A percentile compares a stretch with the other conserved stretches of the same genome.
Evolutionary conservation across 1,284 basidiomycete species (phyloP).

Genomic region (Anthracocystis panici-leucophaei): DNA sequence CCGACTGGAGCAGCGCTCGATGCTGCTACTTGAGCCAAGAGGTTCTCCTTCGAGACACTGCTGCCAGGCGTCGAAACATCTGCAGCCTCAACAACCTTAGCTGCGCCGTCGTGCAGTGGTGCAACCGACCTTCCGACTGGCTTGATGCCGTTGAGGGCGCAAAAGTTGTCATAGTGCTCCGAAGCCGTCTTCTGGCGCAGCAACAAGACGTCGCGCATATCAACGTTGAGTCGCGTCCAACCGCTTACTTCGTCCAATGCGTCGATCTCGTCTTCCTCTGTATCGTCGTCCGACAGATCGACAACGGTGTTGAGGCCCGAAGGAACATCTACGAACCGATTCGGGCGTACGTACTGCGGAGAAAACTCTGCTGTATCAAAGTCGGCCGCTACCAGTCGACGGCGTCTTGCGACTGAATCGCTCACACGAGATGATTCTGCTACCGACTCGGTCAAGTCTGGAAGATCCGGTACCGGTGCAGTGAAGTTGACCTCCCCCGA

Average conservation of each 20-base stretch:
- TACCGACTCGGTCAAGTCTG: constrained; percentile 9
- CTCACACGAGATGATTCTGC: neutral
- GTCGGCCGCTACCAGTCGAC: constrained; percentile 32
- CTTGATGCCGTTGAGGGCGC: constrained; percentile 28
- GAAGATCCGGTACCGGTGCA: constrained; percentile 31
- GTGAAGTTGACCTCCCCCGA: constrained; percentile 41
- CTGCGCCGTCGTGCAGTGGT: constrained; percentile 5
- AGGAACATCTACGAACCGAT: constrained; percentile 38
- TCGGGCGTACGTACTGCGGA: constrained; percentile 9
- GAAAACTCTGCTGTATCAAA: constrained; percentile 28
- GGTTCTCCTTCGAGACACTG: neutral
- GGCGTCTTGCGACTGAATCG: constrained; percentile 11
- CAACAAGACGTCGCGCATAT: constrained; percentile 14
- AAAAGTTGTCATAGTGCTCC: constrained; percentile 39
- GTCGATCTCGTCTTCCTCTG: constrained; percentile 21
- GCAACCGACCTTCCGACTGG: constrained; percentile 9
- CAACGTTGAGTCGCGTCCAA: constrained; percentile 18
- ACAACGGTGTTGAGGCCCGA: constrained; percentile 42
- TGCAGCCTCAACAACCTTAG: neutral
- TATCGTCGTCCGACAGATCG: constrained; percentile 48
- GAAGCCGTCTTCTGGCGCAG: constrained; percentile 28
- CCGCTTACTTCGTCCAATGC: constrained; percentile 13
- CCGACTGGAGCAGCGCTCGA: constrained; percentile 1
- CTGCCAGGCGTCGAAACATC: neutral
- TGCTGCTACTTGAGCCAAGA: constrained; percentile 17